Conservation (phyloP, 768 basidiomycete genomes). For the Xerocomus potaroensis region DNA sequence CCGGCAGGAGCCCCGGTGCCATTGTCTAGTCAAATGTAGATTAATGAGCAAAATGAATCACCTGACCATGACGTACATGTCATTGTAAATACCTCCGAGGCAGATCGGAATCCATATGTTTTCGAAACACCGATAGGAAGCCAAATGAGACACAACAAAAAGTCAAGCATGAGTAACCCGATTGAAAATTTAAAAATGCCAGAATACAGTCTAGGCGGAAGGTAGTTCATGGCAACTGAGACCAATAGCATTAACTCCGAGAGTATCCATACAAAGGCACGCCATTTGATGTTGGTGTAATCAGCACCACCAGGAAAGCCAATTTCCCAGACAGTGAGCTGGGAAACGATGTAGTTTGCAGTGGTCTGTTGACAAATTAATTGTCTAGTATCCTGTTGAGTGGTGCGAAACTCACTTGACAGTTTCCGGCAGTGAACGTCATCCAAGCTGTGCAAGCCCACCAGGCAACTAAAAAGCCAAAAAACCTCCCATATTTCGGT, state of each 20-base stretch:
- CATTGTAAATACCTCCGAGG: conserved; percentile 78
- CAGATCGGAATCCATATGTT: conserved; percentile 85
- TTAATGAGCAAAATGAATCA: neutral
- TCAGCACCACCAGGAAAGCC: conserved; percentile 78
- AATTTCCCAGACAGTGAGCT: conserved; percentile 73
- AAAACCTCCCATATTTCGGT: conserved; percentile 78
- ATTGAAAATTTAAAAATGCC: conserved; percentile 74
- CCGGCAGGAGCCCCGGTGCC: conserved; percentile 82
- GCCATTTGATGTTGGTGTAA: conserved; percentile 76
- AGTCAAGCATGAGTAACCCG: conserved; percentile 76
- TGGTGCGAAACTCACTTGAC: conserved; percentile 51
- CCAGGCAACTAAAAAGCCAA: conserved; percentile 89
- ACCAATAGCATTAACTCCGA: conserved; percentile 70
- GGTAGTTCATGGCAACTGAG: conserved; percentile 78
- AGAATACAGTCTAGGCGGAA: conserved; percentile 74
- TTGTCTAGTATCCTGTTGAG: neutral
- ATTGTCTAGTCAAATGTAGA: conserved; percentile 53
- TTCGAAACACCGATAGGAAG: conserved; percentile 85
- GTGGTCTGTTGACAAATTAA: conserved; percentile 51
- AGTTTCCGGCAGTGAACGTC: conserved; percentile 86
- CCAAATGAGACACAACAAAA: conserved; percentile 86
- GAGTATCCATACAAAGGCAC: conserved; percentile 79
- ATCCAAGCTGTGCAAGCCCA: conserved; percentile 97
- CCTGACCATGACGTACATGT: conserved; percentile 55
- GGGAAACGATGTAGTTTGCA: conserved; percentile 86